These are phyloP conservation scores for Calonectria henricotiae DNA, from an alignment of 2,329 filamentous ascomycete genomes.

Conservation along the genomic window DNA sequence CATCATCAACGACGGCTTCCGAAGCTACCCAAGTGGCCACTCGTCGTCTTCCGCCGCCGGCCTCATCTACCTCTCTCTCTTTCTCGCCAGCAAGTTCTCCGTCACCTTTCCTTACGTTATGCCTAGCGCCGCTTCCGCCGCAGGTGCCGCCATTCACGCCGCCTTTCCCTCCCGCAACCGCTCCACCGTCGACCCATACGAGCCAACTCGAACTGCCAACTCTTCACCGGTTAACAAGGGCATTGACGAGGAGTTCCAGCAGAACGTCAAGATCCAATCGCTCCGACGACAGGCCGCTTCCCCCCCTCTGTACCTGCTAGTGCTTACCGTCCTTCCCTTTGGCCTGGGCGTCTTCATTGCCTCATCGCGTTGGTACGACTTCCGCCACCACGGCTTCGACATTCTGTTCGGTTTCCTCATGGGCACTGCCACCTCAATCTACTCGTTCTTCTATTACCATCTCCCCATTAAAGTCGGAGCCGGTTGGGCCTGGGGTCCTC, in stretches of 20 bases:
- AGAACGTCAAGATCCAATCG: constrained; percentile 57
- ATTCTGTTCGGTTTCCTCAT: constrained; percentile 89
- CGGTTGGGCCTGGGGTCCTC: constrained; percentile 91
- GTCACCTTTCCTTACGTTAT: constrained; percentile 81
- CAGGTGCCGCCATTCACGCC: constrained; percentile 75
- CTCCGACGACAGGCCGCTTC: constrained; percentile 82
- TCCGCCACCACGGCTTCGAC: constrained; percentile 93
- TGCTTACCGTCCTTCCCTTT: constrained; percentile 80
- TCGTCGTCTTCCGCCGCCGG: constrained; percentile 82
- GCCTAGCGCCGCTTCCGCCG: constrained; percentile 63
- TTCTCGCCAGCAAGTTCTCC: constrained; percentile 87
- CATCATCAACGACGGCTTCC: constrained; percentile 85
- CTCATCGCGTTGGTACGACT: constrained; percentile 90
- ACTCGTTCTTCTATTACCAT: constrained; percentile 90
- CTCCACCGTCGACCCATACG: constrained; percentile 59
- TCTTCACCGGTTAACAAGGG: constrained; percentile 51
- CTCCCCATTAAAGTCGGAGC: constrained; percentile 81
- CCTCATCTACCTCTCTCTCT: constrained; percentile 88
- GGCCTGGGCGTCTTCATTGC: constrained; percentile 85
- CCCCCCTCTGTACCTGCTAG: constrained; percentile 84
- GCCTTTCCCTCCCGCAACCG: constrained; percentile 82
- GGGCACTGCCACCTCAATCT: constrained; percentile 79
- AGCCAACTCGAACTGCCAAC: constrained; percentile 50
- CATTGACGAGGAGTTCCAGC: constrained; percentile 46
- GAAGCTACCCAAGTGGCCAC: constrained; percentile 77